A percentile compares a stretch with the other conserved stretches of the same genome.
Evolutionary conservation across 805 yeast genomes (phyloP).

Genomic region (Torulaspora microellipsoides): DNA sequence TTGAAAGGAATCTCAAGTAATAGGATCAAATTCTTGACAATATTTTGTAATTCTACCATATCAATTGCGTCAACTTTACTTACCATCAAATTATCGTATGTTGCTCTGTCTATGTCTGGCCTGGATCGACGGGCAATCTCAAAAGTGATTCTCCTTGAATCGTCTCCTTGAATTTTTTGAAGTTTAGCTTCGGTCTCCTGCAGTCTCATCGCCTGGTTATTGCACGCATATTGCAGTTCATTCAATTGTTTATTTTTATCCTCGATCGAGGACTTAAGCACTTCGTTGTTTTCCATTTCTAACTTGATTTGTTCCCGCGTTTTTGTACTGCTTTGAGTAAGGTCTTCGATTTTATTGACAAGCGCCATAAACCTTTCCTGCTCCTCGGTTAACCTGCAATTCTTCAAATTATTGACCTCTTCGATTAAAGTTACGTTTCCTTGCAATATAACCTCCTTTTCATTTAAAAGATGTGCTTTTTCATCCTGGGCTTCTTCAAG

Average conservation of each 20-base stretch:
- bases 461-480: conserved; percentile 7
- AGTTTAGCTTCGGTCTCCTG: conserved; percentile 1
- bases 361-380: conserved; percentile 7
- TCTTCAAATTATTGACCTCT: conserved; percentile 7
- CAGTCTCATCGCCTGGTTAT: conserved; percentile 2
- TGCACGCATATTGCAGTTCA: background rate
- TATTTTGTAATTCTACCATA: conserved; percentile 33
- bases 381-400: conserved; percentile 4
- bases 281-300: background rate
- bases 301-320: conserved; percentile 6
- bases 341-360: conserved; percentile 5
- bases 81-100: conserved; percentile 24
- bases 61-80: conserved; percentile 29
- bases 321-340: background rate
- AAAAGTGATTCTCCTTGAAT: conserved; percentile 21
- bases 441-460: conserved; percentile 6
- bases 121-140: conserved; percentile 19
- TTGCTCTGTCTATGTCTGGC: conserved; percentile 25
- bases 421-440: conserved; percentile 6
- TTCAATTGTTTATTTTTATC: background rate
- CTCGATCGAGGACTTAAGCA: conserved; percentile 2
- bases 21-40: conserved; percentile 34
- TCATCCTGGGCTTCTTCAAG: conserved; percentile 6
- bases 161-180: conserved; percentile 23
- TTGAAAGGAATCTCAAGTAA: conserved; percentile 33